Evolutionary conservation across 495 filamentous ascomycete genomes (phyloP).

Genomic region (Podospora didyma): DNA sequence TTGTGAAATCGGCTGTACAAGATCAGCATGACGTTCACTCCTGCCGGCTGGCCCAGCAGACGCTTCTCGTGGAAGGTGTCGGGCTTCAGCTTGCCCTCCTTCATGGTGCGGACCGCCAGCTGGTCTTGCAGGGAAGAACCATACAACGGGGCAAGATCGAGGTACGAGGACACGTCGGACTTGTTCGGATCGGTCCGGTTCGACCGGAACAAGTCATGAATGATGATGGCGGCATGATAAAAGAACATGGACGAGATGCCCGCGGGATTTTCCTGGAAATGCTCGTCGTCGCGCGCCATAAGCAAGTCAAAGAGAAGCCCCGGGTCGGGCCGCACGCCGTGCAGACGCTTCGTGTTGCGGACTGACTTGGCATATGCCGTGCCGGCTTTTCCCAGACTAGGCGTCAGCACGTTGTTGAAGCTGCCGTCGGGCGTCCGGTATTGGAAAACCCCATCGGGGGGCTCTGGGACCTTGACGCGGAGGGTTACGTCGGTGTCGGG

Average conservation of each 20-base stretch:
- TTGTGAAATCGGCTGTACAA: constrained; percentile 74
- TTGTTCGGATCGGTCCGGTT: constrained; percentile 28
- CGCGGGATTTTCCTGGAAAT: constrained; percentile 62
- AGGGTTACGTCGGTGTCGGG: too few species aligned
- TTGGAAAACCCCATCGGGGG: constrained; percentile 31
- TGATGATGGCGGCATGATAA: constrained; percentile 78
- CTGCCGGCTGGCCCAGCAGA: constrained; percentile 69
- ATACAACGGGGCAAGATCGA: constrained; percentile 76
- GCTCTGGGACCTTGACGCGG: background rate
- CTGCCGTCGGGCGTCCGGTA: constrained; percentile 71
- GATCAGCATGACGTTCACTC: constrained; percentile 67
- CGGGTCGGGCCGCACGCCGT: constrained; percentile 64
- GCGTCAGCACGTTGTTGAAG: constrained; percentile 59
- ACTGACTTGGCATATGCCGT: constrained; percentile 67
- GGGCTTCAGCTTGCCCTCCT: constrained; percentile 72
- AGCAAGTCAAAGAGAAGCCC: constrained; percentile 70
- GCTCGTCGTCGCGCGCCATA: constrained; percentile 53
- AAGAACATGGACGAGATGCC: constrained; percentile 79
- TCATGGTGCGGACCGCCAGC: constrained; percentile 62
- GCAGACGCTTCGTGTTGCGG: constrained; percentile 38
- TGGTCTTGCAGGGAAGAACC: constrained; percentile 71
- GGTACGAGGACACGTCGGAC: constrained; percentile 65
- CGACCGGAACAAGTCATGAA: constrained; percentile 60
- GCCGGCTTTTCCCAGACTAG: constrained; percentile 56
- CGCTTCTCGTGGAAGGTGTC: constrained; percentile 72